These are phyloP conservation scores for Hericium erinaceus DNA, from an alignment of 768 basidiomycete species.

Conservation along the genomic window DNA sequence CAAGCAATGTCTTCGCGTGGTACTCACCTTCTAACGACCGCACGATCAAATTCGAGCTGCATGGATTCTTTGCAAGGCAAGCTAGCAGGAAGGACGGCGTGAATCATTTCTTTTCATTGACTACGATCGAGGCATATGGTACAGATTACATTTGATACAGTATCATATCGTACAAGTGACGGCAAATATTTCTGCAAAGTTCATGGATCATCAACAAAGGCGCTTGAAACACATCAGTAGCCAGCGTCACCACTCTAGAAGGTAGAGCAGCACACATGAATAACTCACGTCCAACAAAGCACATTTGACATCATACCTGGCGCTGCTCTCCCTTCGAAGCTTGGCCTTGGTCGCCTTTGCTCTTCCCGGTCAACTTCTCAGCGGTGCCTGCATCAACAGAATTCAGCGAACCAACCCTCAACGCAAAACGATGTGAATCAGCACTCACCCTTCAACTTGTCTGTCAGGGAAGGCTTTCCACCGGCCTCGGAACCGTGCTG, in stretches of 20 bases:
- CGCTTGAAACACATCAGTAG: background rate
- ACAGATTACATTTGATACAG: no score
- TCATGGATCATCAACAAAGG: background rate
- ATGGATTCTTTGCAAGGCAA: no score
- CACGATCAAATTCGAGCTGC: no score
- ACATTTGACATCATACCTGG: constrained; percentile 3
- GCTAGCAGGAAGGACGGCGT: no score
- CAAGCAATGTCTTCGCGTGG: no score
- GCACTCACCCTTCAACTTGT: constrained; percentile 9
- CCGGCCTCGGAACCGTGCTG: background rate
- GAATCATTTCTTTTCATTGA: no score
- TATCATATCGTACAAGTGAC: no score
- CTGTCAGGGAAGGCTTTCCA: background rate
- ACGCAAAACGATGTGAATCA: background rate
- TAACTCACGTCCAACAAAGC: background rate
- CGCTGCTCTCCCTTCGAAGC: constrained; percentile 8
- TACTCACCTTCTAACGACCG: no score
- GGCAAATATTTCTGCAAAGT: no score
- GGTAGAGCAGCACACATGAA: background rate
- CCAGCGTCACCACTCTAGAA: background rate
- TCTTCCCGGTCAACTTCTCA: constrained; percentile 9
- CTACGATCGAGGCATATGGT: no score
- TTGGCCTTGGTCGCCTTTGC: constrained; percentile 4
- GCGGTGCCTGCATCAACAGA: constrained; percentile 4
- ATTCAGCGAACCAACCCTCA: background rate